Base-by-base conservation (phyloP, 2,329 filamentous ascomycete genomes). In the Arachnopeziza araneosa region DNA sequence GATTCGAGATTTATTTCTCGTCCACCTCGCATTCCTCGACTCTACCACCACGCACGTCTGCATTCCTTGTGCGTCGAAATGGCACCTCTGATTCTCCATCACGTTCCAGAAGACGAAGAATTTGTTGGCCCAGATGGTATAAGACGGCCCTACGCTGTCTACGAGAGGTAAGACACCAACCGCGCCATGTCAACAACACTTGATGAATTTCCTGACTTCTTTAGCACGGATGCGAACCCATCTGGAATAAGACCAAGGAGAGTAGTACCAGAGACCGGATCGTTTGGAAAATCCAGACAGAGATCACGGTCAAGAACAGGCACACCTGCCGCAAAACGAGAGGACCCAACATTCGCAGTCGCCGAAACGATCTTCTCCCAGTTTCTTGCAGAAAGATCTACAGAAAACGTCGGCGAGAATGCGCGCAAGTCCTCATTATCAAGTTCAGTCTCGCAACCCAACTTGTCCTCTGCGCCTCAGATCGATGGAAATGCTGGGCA, bases 91-190 rank as follows among this genome's bases (percentile, higher is more conserved):
- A 87, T 88, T 69, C 76, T 88, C 36, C 85, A 88, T 71, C 87
- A 87, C 70, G 85, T 88, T 64, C 84, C 85, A 59, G 85, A 88
- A 65, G 85, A 88, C 55, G 85, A 88, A 70, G 81, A 85, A 55
- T 88, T 87, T 70, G 75, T 84, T 6, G 85, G 85, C 60, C 83
- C 86, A 57, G 85, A 88, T 74, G 85, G 85, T 63, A 71, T 87
- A 64, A 82, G 83, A 72, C 77, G 85, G 63, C 85, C 85, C 1
- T 88, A 87, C 70, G 85, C 84, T 63, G 79, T 86, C 48, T 86
- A 84, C 68, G 80, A 83, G 68, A 81, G 84, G 84, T 87, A 79
- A 61, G 80, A 69, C 54, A 60, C 24, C 55, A 19, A 49, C 48
- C 49, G 54, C 64, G 59, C 49, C 51, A 51, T 51, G 60, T 52